Evolutionary conservation across 1,139 yeast species (phyloP), one percentile per base, ranked within the genome.

Genomic region (Yamadazyma atmosphaerica): DNA sequence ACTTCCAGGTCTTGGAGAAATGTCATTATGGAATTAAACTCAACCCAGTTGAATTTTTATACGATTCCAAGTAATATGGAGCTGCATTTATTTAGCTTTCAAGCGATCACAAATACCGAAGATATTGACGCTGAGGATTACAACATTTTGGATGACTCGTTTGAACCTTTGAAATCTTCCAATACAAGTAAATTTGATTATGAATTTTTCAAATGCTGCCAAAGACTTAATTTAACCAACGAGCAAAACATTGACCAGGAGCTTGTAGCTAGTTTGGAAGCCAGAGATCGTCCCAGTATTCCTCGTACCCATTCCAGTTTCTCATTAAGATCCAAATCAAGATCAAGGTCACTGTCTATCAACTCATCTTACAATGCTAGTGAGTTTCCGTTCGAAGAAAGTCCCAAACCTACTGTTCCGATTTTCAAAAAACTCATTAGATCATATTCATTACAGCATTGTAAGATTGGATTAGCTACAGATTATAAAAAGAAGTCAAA

Each of bases 41-140:
- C 87, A 2, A 85, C 92, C 1, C 92, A 85, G 60, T 56, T 85
- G 26, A 85, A 84, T 56, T 67, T 85, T 37, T 84, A 84, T 54
- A 45, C 51, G 8, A 58, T 72, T 4, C 76, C 77, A 1, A 52
- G 54, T 29, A 51, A 56, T 37, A 36, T 72, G 40, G 73, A 68
- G 47, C 44, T 57, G 52, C 53, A 56, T 33, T 21, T 68, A 4
- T 30, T 62, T 21, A 39, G 45, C 10, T 65, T 60, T 46, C 43
- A 39, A 32, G 32, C 19, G 12, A 3, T 8, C 9, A 6, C 33
- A 18, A 19, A 30, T 19, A 12, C 25, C 19, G 31, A 28, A 14
- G 31, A 15, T 15, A 28, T 16, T 14, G 32, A 28, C 15, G 3
- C 10, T 18, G 43, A 38, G 23, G 41, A 38, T 18, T 38, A 37